Base-by-base conservation (phyloP, 148 eudicot species). In the Rhododendron vialii region DNA sequence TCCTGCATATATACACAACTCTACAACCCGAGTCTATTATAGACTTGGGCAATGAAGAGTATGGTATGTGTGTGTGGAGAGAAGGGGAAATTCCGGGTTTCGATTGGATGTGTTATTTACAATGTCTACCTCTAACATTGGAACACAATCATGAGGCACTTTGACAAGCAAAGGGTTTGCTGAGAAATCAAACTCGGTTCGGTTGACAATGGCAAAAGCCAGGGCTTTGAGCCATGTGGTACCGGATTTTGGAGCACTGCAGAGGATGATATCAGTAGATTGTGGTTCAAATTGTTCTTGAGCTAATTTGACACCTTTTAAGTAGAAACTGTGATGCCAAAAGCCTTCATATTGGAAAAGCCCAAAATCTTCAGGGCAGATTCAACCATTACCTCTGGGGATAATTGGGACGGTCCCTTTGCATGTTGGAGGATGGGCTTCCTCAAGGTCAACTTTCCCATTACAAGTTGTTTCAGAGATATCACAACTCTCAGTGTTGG, bases 151-250 rank as follows among this genome's bases (percentile, higher is more conserved):
- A 35, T 76, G 86, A 5, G 82, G 81, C 48, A 50, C 38, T 3
- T 22, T 20, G 50, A 53, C 53, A 14, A 36, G n/a, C 24, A 85
- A 59, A 10, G 81, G 81, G 81, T 74, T 85, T 28, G 35, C 3
- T 24, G 86, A 28, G 24, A 45, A 55, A 45, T 30, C 57, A 5
- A 17, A 55, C 36, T 4, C 2, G 13, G 71, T 38, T 10, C 43
- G 35, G 12, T 73, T 77, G 38, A 50, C 24, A 11, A 53, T 77
- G n/a, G 82, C 20, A 36, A 36, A 53, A 28, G 71, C 74, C 61
- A 85, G 30, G 73, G 82, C 82, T 17, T 85, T 85, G 33, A 77
- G 86, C 86, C 82, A 85, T 0, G 86, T 84, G 51, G 82, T 84
- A 18, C 82, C 3, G 36, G 50, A 73, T 38, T 76, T 73, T 28